Percentiles rank a stretch among this genome's conserved stretches.
phyloP scores from a whole-genome alignment of 208 protist genomes.

The Wallacemonas collosoma region DNA sequence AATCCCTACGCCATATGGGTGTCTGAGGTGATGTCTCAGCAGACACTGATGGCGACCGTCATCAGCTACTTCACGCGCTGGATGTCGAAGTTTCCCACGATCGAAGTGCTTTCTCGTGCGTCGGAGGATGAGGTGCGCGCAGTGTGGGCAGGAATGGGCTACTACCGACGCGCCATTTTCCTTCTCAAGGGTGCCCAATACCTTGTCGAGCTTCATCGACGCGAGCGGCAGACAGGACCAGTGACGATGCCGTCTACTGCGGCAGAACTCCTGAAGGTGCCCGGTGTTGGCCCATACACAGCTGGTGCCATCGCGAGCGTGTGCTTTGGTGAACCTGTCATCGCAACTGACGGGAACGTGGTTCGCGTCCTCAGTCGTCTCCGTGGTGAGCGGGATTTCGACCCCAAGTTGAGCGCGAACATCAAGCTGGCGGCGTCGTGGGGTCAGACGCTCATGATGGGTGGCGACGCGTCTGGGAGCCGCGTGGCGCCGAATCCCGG shows the following conservation, averaged over 20 bases:
- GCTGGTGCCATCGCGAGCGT: conserved; percentile 93
- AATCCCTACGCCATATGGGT: conserved; percentile 93
- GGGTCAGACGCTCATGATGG: conserved; percentile 65
- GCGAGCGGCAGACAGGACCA: conserved; percentile 13
- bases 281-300: conserved; percentile 94
- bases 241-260: conserved; percentile 44
- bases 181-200: conserved; percentile 88
- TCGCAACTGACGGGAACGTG: conserved; percentile 93
- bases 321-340: conserved; percentile 71
- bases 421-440: conserved; percentile 52
- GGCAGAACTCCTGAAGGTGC: conserved; percentile 69
- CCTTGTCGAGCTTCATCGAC: conserved; percentile 47
- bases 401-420: conserved; percentile 74
- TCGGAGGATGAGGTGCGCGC: conserved; percentile 84
- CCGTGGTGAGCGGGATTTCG: conserved; percentile 63
- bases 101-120: conserved; percentile 71
- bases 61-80: conserved; percentile 88
- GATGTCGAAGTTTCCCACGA: conserved; percentile 89
- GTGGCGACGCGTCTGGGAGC: conserved; percentile 31
- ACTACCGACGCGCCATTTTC: conserved; percentile 90
- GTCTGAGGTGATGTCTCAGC: conserved; percentile 95
- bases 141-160: conserved; percentile 93
- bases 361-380: conserved; percentile 91
- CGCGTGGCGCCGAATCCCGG: conserved; percentile 34
- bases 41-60: conserved; percentile 93